phyloP scores from a whole-genome alignment of 164 flowering plant genomes.

The Sedum album region DNA sequence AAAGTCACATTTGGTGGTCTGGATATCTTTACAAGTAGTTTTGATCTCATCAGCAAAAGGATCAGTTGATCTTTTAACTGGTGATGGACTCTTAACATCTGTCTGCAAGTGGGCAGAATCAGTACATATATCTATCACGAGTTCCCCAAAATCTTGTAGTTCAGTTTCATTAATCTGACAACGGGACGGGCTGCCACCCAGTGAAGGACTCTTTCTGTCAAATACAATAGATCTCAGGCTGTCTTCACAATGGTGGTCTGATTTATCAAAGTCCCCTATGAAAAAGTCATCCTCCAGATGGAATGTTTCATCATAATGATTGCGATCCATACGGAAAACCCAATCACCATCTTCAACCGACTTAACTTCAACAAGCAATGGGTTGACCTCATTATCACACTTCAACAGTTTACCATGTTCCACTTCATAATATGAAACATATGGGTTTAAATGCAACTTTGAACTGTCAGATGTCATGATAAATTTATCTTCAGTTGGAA shows the following conservation, averaged over 20 bases:
- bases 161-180: no score
- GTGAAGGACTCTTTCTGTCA: slow-evolving; percentile 15
- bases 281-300: background rate
- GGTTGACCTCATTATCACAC: slow-evolving; percentile 26
- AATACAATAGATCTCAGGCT: slow-evolving; percentile 17
- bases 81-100: background rate
- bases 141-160: slow-evolving; percentile 16
- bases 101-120: slow-evolving; percentile 12
- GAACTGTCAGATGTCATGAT: slow-evolving; percentile 18
- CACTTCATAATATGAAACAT: slow-evolving; percentile 13
- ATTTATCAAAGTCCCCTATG: slow-evolving; percentile 8
- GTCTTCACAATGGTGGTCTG: slow-evolving; percentile 24
- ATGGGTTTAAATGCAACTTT: slow-evolving; percentile 16
- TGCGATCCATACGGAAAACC: background rate
- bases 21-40: background rate
- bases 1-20: no score
- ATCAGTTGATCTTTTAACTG: background rate
- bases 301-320: background rate
- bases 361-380: slow-evolving; percentile 16
- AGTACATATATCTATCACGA: slow-evolving; percentile 11
- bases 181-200: slow-evolving; percentile 1
- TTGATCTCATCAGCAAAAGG: background rate
- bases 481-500: background rate
- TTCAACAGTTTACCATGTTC: slow-evolving; percentile 25
- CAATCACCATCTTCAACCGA: slow-evolving; percentile 10